A percentile compares a stretch with the other conserved stretches of the same genome.
phyloP scores from a whole-genome alignment of 2,329 filamentous ascomycete species.

The Tolypocladium amazonense region DNA sequence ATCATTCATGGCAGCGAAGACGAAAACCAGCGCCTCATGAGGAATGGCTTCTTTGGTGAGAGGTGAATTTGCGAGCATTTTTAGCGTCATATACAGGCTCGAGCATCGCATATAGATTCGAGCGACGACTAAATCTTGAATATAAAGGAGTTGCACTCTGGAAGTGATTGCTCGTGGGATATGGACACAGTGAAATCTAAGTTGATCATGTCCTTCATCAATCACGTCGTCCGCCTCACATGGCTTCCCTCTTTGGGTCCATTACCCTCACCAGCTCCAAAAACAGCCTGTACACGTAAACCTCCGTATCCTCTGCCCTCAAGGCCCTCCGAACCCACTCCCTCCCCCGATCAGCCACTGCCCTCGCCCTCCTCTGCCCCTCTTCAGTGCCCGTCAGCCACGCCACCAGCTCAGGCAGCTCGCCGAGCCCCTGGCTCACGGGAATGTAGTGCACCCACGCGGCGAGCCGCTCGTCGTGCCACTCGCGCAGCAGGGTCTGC shows the following conservation, averaged over 20 bases:
- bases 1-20: neutral
- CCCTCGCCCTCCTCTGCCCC: constrained; percentile 35
- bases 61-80: neutral
- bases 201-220: too few species aligned
- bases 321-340: constrained; percentile 44
- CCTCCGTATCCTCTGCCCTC: constrained; percentile 45
- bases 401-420: constrained; percentile 39
- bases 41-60: neutral
- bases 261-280: constrained; percentile 40
- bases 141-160: too few species aligned
- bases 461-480: constrained; percentile 45
- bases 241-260: constrained; percentile 15
- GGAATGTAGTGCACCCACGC: constrained; percentile 50
- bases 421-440: constrained; percentile 35
- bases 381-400: constrained; percentile 32
- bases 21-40: neutral
- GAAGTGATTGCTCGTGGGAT: neutral
- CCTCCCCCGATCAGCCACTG: constrained; percentile 42
- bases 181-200: too few species aligned
- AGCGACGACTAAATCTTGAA: neutral
- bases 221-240: too few species aligned
- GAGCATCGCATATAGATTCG: neutral
- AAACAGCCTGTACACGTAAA: constrained; percentile 51
- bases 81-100: neutral
- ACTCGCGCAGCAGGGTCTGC: constrained; percentile 41